These are phyloP conservation scores for Fusarium xylarioides DNA, from an alignment of 2,329 filamentous ascomycete genomes.

Conservation along the genomic window DNA sequence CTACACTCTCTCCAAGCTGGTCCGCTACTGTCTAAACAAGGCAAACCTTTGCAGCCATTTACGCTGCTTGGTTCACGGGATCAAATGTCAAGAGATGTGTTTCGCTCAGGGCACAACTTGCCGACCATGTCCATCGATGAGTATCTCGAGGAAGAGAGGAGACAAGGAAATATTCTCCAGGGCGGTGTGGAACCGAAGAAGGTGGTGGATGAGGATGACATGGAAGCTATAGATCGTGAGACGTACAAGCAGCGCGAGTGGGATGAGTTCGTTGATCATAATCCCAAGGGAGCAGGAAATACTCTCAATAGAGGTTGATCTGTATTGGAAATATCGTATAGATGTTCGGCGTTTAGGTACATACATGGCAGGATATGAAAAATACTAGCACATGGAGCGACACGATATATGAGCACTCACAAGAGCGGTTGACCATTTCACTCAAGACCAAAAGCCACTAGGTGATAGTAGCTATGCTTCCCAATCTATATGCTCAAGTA, in stretches of 20 bases:
- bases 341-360: conserved; percentile 12
- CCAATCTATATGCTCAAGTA: not conserved
- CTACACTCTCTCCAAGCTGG: conserved; percentile 64
- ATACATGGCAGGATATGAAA: conserved; percentile 16
- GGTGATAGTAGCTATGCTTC: not conserved
- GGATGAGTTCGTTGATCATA: conserved; percentile 94
- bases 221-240: conserved; percentile 86
- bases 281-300: conserved; percentile 85
- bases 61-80: conserved; percentile 82
- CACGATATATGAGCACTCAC: conserved; percentile 2
- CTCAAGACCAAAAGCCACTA: not conserved
- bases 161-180: conserved; percentile 87
- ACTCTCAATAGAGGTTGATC: conserved; percentile 77
- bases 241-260: conserved; percentile 93
- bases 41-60: conserved; percentile 90
- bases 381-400: conserved; percentile 16
- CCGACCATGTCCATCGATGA: conserved; percentile 99
- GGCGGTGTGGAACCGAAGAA: conserved; percentile 81
- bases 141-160: conserved; percentile 90
- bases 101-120: conserved; percentile 88
- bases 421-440: not conserved
- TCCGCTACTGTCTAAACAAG: conserved; percentile 78
- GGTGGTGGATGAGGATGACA: conserved; percentile 87
- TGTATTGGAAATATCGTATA: not conserved
- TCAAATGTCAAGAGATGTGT: conserved; percentile 81